Evolutionary conservation across 208 protist species (phyloP).

Genomic region (Wallacemonas sp.): DNA sequence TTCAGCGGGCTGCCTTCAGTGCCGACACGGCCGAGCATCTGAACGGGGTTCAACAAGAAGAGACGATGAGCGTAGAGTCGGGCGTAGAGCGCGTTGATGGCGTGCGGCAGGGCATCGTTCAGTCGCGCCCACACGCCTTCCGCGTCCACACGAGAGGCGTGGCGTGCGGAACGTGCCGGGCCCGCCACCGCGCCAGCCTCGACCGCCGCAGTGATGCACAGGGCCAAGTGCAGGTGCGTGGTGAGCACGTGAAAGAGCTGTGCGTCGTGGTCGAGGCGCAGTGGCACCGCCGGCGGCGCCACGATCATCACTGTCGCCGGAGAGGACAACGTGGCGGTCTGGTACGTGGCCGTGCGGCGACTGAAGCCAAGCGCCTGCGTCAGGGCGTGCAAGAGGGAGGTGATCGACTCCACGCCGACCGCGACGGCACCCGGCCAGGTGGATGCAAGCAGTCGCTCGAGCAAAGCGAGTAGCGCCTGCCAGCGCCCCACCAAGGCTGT

Average conservation of each 20-base stretch:
- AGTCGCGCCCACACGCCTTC: slow-evolving; percentile 4
- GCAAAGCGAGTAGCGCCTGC: slow-evolving; percentile 30
- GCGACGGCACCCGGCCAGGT: slow-evolving; percentile 44
- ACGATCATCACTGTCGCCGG: not conserved
- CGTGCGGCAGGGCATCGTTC: not conserved
- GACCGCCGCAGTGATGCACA: slow-evolving; percentile 25
- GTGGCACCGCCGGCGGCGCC: slow-evolving; percentile 13
- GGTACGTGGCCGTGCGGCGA: slow-evolving; percentile 2
- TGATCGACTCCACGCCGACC: slow-evolving; percentile 48
- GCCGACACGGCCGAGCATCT: not conserved
- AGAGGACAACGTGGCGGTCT: slow-evolving; percentile 6
- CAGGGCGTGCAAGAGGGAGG: slow-evolving; percentile 40
- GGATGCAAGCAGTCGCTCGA: slow-evolving; percentile 44
- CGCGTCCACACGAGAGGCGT: not conserved
- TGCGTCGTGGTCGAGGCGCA: slow-evolving; percentile 43
- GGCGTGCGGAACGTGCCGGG: no score
- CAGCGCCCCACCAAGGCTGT: slow-evolving; percentile 44
- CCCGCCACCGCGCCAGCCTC: slow-evolving; percentile 10
- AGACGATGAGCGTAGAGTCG: slow-evolving; percentile 7
- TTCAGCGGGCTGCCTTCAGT: no score
- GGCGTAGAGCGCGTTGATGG: not conserved
- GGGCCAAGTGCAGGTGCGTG: slow-evolving; percentile 49
- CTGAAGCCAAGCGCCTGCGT: slow-evolving; percentile 11
- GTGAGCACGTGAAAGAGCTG: slow-evolving; percentile 31
- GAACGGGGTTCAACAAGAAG: not conserved